Conservation (phyloP, 2,329 filamentous ascomycete species). For the Byssothecium circinans region DNA sequence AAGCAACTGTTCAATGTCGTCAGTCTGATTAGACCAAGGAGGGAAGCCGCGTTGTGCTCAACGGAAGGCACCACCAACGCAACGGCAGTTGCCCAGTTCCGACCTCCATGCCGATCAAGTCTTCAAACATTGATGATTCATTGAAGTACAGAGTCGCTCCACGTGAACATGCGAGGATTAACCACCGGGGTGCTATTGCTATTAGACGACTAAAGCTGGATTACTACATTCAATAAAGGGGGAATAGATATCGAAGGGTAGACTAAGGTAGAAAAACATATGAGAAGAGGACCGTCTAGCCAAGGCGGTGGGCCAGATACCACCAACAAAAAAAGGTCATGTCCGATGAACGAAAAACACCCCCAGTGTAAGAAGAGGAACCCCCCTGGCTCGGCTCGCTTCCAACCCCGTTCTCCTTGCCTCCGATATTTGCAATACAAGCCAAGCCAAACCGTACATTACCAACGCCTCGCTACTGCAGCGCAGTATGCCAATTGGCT, state of each 20-base stretch:
- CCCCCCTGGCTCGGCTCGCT: slow-evolving; percentile 21
- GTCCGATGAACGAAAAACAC: slow-evolving; percentile 29
- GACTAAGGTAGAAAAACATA: slow-evolving; percentile 48
- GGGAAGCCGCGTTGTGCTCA: too few species aligned
- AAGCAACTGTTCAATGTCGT: too few species aligned
- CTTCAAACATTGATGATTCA: too few species aligned
- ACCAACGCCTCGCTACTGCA: slow-evolving; percentile 38
- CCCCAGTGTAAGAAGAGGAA: slow-evolving; percentile 35
- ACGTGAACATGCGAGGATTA: slow-evolving; percentile 4
- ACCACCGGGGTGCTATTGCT: slow-evolving; percentile 40
- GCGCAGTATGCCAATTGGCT: slow-evolving; percentile 25
- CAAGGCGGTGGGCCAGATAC: slow-evolving; percentile 30
- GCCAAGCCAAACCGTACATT: slow-evolving; percentile 22
- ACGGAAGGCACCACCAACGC: not conserved
- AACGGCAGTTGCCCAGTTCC: not conserved
- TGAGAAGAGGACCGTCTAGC: slow-evolving; percentile 38
- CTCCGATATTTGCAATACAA: slow-evolving; percentile 28
- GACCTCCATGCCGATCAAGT: not conserved
- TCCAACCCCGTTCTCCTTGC: slow-evolving; percentile 22
- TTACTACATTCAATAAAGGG: slow-evolving; percentile 44
- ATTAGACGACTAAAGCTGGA: slow-evolving; percentile 39
- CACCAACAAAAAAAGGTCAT: slow-evolving; percentile 18
- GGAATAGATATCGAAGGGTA: slow-evolving; percentile 47
- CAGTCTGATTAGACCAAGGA: too few species aligned
- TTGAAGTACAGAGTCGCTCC: too few species aligned